Evolutionary conservation across 768 basidiomycete genomes (phyloP).

Genomic region (Boletus barrowsii): DNA sequence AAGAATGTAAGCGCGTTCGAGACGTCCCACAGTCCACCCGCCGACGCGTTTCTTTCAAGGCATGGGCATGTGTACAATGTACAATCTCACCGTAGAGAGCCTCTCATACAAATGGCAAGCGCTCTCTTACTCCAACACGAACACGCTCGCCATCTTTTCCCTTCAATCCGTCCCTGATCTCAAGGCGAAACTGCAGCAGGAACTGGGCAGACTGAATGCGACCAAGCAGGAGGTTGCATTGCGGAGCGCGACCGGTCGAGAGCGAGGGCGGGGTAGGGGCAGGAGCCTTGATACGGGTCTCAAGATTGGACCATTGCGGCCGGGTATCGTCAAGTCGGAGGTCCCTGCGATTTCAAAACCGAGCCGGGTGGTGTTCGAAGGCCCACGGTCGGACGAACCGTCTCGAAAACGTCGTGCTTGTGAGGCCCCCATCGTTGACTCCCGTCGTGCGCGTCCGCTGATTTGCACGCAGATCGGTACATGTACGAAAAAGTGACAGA

Average conservation of each 20-base stretch:
- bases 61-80: slow-evolving; percentile 60
- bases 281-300: slow-evolving; percentile 12
- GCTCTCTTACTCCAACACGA: slow-evolving; percentile 29
- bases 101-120: slow-evolving; percentile 74
- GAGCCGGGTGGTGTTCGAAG: slow-evolving; percentile 30
- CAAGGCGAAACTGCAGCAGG: slow-evolving; percentile 44
- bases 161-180: slow-evolving; percentile 44
- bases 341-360: slow-evolving; percentile 16
- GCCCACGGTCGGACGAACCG: slow-evolving; percentile 29
- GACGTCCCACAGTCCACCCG: background rate
- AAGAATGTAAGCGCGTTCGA: slow-evolving; percentile 46
- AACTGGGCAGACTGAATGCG: slow-evolving; percentile 23
- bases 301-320: slow-evolving; percentile 12
- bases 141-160: slow-evolving; percentile 45
- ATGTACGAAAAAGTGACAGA: slow-evolving; percentile 92
- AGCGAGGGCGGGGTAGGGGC: slow-evolving; percentile 10
- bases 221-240: slow-evolving; percentile 33
- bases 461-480: slow-evolving; percentile 62
- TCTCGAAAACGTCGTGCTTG: slow-evolving; percentile 50
- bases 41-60: slow-evolving; percentile 40
- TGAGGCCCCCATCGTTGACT: slow-evolving; percentile 35
- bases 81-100: slow-evolving; percentile 48
- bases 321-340: slow-evolving; percentile 19
- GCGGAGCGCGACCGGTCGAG: slow-evolving; percentile 16
- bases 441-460: background rate